Evolutionary conservation across 192 early-diverging fungal species (phyloP).

Genomic region (Coemansia sp.): DNA sequence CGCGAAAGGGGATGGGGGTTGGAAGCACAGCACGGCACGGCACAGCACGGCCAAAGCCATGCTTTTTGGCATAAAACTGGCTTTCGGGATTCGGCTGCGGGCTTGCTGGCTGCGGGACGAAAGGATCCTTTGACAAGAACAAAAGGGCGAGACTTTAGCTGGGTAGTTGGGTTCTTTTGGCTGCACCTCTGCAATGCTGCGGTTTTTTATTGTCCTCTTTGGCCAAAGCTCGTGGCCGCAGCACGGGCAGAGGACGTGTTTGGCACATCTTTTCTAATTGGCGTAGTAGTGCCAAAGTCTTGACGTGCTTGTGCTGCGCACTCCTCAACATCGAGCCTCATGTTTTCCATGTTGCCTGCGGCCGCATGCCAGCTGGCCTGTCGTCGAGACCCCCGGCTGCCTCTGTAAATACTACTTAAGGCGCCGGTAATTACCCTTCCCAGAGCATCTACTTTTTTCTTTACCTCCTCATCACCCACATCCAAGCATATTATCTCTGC

Average conservation of each 20-base stretch:
- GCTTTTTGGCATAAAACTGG: not conserved
- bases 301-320: not conserved
- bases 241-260: not conserved
- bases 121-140: not conserved
- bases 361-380: not conserved
- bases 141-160: not conserved
- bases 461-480: not conserved
- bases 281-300: not conserved
- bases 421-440: not conserved
- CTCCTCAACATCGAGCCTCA: not conserved
- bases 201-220: not conserved
- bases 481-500: not conserved
- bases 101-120: not conserved
- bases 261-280: not conserved
- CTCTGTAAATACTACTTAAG: not conserved
- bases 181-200: not conserved
- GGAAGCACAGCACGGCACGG: not conserved
- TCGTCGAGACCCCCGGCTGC: not conserved
- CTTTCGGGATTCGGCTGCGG: not conserved
- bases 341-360: constrained; percentile 1
- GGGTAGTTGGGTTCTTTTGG: not conserved
- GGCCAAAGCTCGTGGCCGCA: not conserved
- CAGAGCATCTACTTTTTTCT: not conserved
- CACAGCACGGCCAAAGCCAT: not conserved
- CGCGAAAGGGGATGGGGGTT: not conserved